phyloP scores from a whole-genome alignment of 1,139 yeast species.

The Taphrina flavorubra region DNA sequence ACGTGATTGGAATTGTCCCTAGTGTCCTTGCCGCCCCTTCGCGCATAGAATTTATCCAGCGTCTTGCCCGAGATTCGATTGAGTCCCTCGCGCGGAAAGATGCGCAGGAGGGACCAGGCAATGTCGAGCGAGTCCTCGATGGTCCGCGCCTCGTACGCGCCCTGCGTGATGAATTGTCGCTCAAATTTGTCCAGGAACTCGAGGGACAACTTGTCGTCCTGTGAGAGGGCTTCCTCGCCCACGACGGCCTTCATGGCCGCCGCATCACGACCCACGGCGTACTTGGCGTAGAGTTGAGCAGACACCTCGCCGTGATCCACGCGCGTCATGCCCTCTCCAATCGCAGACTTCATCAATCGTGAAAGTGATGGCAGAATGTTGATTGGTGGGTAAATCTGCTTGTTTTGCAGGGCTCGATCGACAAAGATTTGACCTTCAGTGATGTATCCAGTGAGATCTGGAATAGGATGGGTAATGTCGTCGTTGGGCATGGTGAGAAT shows the following conservation, averaged over 20 bases:
- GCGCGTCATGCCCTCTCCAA: slow-evolving; percentile 99
- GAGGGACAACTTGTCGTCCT: slow-evolving; percentile 94
- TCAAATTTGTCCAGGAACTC: slow-evolving; percentile 98
- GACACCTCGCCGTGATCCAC: slow-evolving; percentile 99
- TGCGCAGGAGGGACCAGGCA: slow-evolving; percentile 97
- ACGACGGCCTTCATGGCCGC: slow-evolving; percentile 99
- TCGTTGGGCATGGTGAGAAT: slow-evolving; percentile 99
- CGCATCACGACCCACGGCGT: slow-evolving; percentile 99
- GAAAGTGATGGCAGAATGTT: slow-evolving; percentile 96
- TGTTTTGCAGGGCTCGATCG: slow-evolving; percentile 93
- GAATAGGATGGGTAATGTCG: slow-evolving; percentile 99
- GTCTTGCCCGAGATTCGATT: slow-evolving; percentile 98
- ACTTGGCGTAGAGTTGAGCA: slow-evolving; percentile 96
- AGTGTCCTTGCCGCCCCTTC: slow-evolving; percentile 36
- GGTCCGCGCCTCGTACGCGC: slow-evolving; percentile 43
- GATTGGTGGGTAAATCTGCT: slow-evolving; percentile 98
- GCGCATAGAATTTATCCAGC: slow-evolving; percentile 78
- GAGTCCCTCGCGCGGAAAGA: slow-evolving; percentile 97
- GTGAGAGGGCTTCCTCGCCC: slow-evolving; percentile 98
- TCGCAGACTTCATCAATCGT: slow-evolving; percentile 98
- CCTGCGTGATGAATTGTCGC: slow-evolving; percentile 91
- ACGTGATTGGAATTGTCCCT: slow-evolving; percentile 34
- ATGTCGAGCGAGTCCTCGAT: slow-evolving; percentile 91
- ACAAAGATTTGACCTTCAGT: slow-evolving; percentile 98
- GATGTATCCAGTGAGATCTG: slow-evolving; percentile 98